phyloP scores from a whole-genome alignment of 1,139 yeast genomes.

The Protomyces pachydermus region DNA sequence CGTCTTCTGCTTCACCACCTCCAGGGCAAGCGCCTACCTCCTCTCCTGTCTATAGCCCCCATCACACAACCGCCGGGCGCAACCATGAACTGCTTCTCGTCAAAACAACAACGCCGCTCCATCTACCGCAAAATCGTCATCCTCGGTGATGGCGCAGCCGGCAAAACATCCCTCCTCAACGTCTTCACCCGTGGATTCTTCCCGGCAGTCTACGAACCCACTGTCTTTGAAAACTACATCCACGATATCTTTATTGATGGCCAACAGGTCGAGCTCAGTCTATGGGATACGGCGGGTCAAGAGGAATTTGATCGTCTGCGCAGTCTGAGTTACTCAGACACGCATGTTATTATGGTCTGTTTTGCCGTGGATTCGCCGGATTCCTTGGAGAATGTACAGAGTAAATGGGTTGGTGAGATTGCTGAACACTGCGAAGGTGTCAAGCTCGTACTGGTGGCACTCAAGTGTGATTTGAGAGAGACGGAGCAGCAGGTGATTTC shows the following conservation, averaged over 20 bases:
- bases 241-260: conserved; percentile 96
- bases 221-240: conserved; percentile 94
- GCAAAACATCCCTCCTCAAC: conserved; percentile 83
- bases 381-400: conserved; percentile 87
- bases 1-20: too few relatives aligned
- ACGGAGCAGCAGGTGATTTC: conserved; percentile 48
- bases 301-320: conserved; percentile 94
- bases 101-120: conserved; percentile 21
- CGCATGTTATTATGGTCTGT: conserved; percentile 95
- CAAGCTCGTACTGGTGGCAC: conserved; percentile 83
- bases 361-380: conserved; percentile 85
- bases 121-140: conserved; percentile 89
- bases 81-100: conserved; percentile 27
- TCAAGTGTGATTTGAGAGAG: conserved; percentile 85
- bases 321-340: conserved; percentile 84
- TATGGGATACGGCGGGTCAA: conserved; percentile 99
- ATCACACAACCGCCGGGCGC: too few relatives aligned
- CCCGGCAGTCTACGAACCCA: conserved; percentile 97
- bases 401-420: conserved; percentile 95
- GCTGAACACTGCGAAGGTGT: conserved; percentile 97
- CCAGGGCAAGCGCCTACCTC: too few relatives aligned
- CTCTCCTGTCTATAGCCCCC: too few relatives aligned
- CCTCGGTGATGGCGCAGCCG: conserved; percentile 85
- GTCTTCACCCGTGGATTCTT: conserved; percentile 96
- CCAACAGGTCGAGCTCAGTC: conserved; percentile 81